Evolutionary conservation across 164 flowering plant species (phyloP).

Genomic region (Chimonanthus praecox): DNA sequence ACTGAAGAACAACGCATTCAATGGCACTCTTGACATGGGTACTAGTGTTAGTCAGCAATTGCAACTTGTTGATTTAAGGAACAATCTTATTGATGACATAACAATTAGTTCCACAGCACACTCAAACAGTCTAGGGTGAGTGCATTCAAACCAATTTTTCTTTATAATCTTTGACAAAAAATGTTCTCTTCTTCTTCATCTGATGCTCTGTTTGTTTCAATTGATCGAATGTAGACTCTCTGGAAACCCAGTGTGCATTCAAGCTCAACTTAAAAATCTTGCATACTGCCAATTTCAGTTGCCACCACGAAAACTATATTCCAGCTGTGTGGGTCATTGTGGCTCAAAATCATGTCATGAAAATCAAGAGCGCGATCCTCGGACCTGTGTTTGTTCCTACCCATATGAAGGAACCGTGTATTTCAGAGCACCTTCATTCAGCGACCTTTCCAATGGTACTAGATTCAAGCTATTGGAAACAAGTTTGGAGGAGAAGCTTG

Average conservation of each 20-base stretch:
- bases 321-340: slow-evolving; percentile 69
- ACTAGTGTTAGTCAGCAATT: slow-evolving; percentile 44
- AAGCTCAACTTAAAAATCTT: slow-evolving; percentile 19
- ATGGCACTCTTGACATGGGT: slow-evolving; percentile 54
- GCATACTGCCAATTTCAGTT: slow-evolving; percentile 57
- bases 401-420: slow-evolving; percentile 72
- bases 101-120: slow-evolving; percentile 35
- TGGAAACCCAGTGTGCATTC: slow-evolving; percentile 74
- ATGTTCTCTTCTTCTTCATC: neutral
- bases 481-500: slow-evolving; percentile 57
- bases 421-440: slow-evolving; percentile 76
- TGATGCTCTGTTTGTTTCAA: neutral
- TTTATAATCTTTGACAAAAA: neutral
- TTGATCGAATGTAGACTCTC: slow-evolving; percentile 34
- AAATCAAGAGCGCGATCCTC: slow-evolving; percentile 61
- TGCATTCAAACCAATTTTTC: neutral
- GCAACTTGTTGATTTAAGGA: slow-evolving; percentile 64
- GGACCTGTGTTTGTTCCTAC: slow-evolving; percentile 76
- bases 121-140: slow-evolving; percentile 60
- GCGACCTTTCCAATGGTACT: slow-evolving; percentile 58
- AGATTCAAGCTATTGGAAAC: slow-evolving; percentile 58
- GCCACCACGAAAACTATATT: slow-evolving; percentile 26
- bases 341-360: slow-evolving; percentile 38
- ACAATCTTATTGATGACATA: slow-evolving; percentile 49
- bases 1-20: slow-evolving; percentile 59